Conservation (phyloP, 164 flowering plant species). For the Macadamia tetraphylla region DNA sequence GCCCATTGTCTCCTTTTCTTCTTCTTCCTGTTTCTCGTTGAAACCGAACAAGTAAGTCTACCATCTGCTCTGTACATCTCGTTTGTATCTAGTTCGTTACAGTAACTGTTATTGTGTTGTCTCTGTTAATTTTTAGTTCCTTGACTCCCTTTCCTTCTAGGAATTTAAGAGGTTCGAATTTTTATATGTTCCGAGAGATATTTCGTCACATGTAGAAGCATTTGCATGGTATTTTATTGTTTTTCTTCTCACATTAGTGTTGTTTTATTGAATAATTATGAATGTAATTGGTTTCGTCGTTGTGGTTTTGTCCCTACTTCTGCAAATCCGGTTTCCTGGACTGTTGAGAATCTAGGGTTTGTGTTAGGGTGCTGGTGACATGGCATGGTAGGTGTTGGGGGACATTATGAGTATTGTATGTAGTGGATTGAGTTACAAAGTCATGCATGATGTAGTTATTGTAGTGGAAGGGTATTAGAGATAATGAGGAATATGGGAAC, state of each 20-base stretch:
- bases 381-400: no score
- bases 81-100: background rate
- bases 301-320: background rate
- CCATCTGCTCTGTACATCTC: background rate
- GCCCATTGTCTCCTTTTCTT: background rate
- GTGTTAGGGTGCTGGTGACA: background rate
- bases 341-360: slow-evolving; percentile 1
- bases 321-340: background rate
- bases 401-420: no score
- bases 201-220: background rate
- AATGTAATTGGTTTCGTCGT: background rate
- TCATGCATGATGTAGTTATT: no score
- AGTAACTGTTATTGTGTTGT: background rate
- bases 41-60: background rate
- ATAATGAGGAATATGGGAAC: no score
- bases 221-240: background rate
- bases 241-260: slow-evolving; percentile 1
- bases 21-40: background rate
- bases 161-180: background rate
- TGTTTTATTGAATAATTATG: background rate
- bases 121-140: background rate
- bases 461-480: no score
- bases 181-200: background rate
- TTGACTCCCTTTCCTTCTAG: background rate
- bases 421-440: slow-evolving; percentile 4